Evolutionary conservation across 2,329 filamentous ascomycete species (phyloP).

Genomic region (Byssothecium circinans): DNA sequence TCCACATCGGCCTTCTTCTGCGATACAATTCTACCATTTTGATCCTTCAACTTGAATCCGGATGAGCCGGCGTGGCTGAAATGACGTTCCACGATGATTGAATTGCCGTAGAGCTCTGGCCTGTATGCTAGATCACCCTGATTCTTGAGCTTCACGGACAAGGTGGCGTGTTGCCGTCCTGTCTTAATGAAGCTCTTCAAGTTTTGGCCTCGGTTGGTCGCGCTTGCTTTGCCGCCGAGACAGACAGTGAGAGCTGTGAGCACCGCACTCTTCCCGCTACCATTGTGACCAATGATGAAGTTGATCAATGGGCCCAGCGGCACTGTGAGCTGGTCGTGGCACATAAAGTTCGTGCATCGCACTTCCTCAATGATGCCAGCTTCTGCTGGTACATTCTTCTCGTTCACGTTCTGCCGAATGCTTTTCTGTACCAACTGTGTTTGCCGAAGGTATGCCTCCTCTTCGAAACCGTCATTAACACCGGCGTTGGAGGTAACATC

Average conservation of each 20-base stretch:
- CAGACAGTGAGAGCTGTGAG: slow-evolving; percentile 91
- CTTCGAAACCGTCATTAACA: slow-evolving; percentile 13
- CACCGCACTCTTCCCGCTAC: slow-evolving; percentile 95
- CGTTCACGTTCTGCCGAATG: slow-evolving; percentile 21
- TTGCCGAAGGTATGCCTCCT: slow-evolving; percentile 27
- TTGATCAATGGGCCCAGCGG: slow-evolving; percentile 93
- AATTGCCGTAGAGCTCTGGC: slow-evolving; percentile 76
- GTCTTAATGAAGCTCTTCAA: slow-evolving; percentile 91
- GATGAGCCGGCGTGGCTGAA: slow-evolving; percentile 76
- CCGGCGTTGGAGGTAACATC: slow-evolving; percentile 4
- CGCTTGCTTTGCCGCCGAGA: slow-evolving; percentile 89
- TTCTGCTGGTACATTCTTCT: slow-evolving; percentile 70
- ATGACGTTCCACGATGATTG: slow-evolving; percentile 87
- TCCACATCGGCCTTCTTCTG: slow-evolving; percentile 85
- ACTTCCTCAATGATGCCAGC: slow-evolving; percentile 87
- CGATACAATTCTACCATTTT: slow-evolving; percentile 70
- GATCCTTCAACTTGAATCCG: slow-evolving; percentile 84
- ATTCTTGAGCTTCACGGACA: slow-evolving; percentile 90
- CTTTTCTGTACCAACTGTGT: slow-evolving; percentile 36
- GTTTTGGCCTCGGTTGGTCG: slow-evolving; percentile 88
- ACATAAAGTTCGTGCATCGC: slow-evolving; percentile 94
- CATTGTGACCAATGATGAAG: slow-evolving; percentile 97
- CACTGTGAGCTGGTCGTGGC: slow-evolving; percentile 78
- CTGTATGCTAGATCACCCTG: slow-evolving; percentile 82
- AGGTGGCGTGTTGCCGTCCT: slow-evolving; percentile 69